Evolutionary conservation across 129 eudicot genomes (phyloP), one percentile per base, ranked within the genome.

Genomic region (Chrysanthemum seticuspe): DNA sequence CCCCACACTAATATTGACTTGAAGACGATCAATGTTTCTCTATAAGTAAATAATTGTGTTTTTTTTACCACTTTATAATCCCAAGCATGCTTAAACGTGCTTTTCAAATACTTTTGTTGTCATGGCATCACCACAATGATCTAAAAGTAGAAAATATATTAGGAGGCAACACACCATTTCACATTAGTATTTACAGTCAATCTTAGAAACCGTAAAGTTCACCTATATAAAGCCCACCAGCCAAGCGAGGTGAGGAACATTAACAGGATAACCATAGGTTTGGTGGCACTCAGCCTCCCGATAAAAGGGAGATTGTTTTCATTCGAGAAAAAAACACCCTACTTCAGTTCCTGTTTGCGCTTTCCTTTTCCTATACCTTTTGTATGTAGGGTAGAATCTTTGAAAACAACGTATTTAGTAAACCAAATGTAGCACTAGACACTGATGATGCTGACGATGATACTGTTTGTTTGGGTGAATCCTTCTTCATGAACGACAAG

Each of bases 321-420:
- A 21, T 15, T 62, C 75, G 68, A 76, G 47, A 60, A 77, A 29
- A 61, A 68, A 76, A 78, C 72, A 78, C 67, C 72, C 73, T 71
- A 66, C 79, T 76, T 72, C 60, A 50, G 74, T 77, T 68, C 66
- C 67, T 5, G 71, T 74, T 65, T 59, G 70, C 10, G 36, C 23
- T 54, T 58, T 44, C 65, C 61, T 67, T 63, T 77, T 54, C 34
- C 72, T 77, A 69, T 64, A 47, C 19, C 55, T 27, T 78, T 78
- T 54, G 74, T 81, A 72, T 19, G 55, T 65, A 71, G 79, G 75
- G 65, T 80, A 65, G 61, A 52, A 72, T 59, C 47, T 62, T 45
- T 51, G 13, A 19, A 19, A 19, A 19, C 21, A 19, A 19, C 21
- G 21, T 19, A 19, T 19, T 19, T 19, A 19, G 21, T 19, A 19